Percentiles rank a stretch among this genome's conserved stretches.
Evolutionary conservation across 2,329 filamentous ascomycete species (phyloP).

Genomic region (Waltergamsia citrina): DNA sequence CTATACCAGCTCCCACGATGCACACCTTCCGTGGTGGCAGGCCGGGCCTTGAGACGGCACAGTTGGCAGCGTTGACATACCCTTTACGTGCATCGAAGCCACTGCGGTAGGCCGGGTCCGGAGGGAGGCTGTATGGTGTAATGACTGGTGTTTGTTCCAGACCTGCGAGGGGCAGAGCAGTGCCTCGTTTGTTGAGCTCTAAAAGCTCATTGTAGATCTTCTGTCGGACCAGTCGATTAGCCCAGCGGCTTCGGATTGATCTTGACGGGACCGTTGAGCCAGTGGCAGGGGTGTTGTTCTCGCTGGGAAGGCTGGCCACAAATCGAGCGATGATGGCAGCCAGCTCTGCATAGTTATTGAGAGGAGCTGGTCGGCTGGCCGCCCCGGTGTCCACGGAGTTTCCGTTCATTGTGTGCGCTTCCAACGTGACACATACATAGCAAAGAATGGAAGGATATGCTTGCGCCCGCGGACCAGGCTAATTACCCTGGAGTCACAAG

Average conservation of each 20-base stretch:
- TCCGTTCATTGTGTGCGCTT: conserved; percentile 2
- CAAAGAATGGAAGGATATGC: conserved; percentile 1
- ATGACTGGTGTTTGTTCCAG: neutral
- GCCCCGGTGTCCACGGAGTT: neutral
- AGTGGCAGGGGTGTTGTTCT: neutral
- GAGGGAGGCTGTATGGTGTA: conserved; percentile 1
- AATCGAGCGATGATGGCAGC: conserved; percentile 1
- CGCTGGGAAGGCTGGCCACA: neutral
- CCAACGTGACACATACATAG: conserved; percentile 1
- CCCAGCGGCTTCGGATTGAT: conserved; percentile 2
- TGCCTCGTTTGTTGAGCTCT: conserved; percentile 1
- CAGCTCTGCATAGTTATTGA: conserved; percentile 1
- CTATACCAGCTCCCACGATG: conserved; percentile 24
- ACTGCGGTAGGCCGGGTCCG: conserved; percentile 1
- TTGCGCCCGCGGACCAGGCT: conserved; percentile 1
- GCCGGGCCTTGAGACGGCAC: conserved; percentile 3
- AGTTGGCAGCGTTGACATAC: conserved; percentile 1
- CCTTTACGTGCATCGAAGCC: neutral
- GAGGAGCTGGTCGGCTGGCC: neutral
- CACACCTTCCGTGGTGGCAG: conserved; percentile 10
- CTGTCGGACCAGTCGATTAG: conserved; percentile 2
- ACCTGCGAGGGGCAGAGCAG: neutral
- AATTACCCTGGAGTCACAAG: conserved; percentile 1
- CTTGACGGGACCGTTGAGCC: neutral
- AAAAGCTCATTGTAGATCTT: neutral